Conservation (phyloP, 192 early-diverging fungal genomes). For the Backusella australiensis region DNA sequence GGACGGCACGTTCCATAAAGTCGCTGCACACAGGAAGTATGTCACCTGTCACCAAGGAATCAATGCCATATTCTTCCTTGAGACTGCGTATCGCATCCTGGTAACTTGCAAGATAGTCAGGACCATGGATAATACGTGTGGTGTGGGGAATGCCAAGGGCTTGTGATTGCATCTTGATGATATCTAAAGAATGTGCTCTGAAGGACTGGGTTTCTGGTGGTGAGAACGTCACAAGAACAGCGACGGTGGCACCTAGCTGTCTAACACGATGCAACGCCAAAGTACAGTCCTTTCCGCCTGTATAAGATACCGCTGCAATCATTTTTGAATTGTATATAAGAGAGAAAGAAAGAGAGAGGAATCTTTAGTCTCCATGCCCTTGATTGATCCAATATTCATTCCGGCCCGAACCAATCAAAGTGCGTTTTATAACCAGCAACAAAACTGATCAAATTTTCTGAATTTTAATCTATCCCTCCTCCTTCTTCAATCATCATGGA, state of each 20-base stretch:
- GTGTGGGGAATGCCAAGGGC: slow-evolving; percentile 48
- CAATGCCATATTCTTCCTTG: slow-evolving; percentile 39
- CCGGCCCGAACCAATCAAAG: too few species aligned
- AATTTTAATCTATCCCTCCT: background rate
- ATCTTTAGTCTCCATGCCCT: background rate
- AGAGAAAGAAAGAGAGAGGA: background rate
- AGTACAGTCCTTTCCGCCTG: slow-evolving; percentile 63
- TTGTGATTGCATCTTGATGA: slow-evolving; percentile 46
- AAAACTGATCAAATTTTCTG: background rate
- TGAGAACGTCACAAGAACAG: slow-evolving; percentile 48
- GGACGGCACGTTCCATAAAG: slow-evolving; percentile 57
- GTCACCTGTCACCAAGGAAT: slow-evolving; percentile 58
- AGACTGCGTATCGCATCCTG: slow-evolving; percentile 39
- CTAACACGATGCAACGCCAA: slow-evolving; percentile 44
- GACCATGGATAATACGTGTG: slow-evolving; percentile 39
- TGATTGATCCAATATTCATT: too few species aligned
- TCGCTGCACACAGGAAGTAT: slow-evolving; percentile 58
- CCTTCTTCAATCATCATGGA: slow-evolving; percentile 2
- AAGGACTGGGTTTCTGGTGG: slow-evolving; percentile 46
- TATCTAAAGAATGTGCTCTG: slow-evolving; percentile 49
- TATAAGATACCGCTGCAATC: slow-evolving; percentile 51
- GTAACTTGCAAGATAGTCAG: slow-evolving; percentile 50
- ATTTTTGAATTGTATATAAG: background rate
- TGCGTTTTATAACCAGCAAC: too few species aligned
- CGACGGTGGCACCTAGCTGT: slow-evolving; percentile 35